Base-by-base conservation (phyloP, 306 rosid genomes). In the Acacia melanoxylon region DNA sequence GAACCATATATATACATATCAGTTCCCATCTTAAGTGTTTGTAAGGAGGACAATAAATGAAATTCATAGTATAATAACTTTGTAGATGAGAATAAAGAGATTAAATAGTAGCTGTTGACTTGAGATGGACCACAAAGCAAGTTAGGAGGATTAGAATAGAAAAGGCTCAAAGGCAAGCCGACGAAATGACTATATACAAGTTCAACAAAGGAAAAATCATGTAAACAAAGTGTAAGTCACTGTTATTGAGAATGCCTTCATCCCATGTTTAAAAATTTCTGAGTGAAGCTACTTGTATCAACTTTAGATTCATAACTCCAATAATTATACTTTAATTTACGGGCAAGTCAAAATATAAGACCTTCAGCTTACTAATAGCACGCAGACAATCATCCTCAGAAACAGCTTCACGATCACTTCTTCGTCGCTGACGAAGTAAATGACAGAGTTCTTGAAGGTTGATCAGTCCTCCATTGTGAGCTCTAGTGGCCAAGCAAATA, bases 351-450 rank as follows among this genome's bases (percentile, higher is more conserved):
- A 83, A 76, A 19, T 68, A 80, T 61, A 78, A 87, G 80, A 95
- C 99, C 99, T 95, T 95, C 78, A 95, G 92, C 82, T 95, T 95
- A 76, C 97, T 91, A 73, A 93, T 92, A 83, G 98, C 98, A 63
- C 98, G 95, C 76, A 95, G 75, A 88, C 98, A 93, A 83, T 95
- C 99, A 87, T 95, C 99, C 85, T 93, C 99, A 11, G 99, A 90
- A 75, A 95, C 92, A 83, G 89, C 90, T 87, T 91, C 99, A 22
- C 98, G 92, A 19, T 91, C 97, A 83, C 83, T 91, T 89, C 89
- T 95, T 66, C 97, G 88, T 80, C 91, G 89, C 80, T 82, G 94
- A 40, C 91, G 90, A 79, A 95, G 97, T 76, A 92, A 81, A 73
- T 74, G 81, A 80, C 99, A 93, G 67, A 95, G 98, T 56, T 93